Evolutionary conservation across 1,284 basidiomycete genomes (phyloP).

Genomic region (Paramarasmius palmivorus): DNA sequence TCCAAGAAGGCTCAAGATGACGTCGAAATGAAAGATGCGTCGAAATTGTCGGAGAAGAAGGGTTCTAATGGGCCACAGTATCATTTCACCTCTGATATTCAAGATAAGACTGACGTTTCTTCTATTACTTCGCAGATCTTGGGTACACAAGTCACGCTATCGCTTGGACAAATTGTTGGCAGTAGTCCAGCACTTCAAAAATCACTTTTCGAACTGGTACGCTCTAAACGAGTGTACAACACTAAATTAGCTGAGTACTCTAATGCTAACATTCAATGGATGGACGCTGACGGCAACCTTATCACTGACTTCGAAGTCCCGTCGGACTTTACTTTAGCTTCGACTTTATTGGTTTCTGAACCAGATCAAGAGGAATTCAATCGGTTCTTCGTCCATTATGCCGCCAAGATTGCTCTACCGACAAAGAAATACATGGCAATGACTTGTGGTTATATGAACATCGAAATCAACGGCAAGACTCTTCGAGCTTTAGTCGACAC

Average conservation of each 20-base stretch:
- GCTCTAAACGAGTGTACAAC: background rate
- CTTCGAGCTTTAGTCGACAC: conserved; percentile 18
- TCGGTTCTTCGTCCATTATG: background rate
- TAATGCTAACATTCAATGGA: background rate
- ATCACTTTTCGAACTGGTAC: background rate
- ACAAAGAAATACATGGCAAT: conserved; percentile 9
- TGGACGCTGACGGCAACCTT: background rate
- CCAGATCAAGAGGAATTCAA: background rate
- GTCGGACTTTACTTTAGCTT: background rate
- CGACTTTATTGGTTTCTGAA: background rate
- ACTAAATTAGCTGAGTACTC: background rate
- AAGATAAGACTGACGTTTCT: too few species aligned
- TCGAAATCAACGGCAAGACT: conserved; percentile 1
- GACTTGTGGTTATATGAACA: conserved; percentile 1
- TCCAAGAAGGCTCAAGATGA: too few species aligned
- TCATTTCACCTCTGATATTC: background rate
- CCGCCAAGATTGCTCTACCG: background rate
- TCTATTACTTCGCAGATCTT: background rate
- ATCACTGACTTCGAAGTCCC: too few species aligned
- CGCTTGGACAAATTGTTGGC: background rate
- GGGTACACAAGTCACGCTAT: background rate
- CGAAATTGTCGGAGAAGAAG: background rate
- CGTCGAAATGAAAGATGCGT: background rate
- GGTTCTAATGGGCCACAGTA: background rate
- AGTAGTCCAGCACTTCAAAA: background rate